Conservation (phyloP, 2,329 filamentous ascomycete species). For the Lachnellula willkommii region DNA sequence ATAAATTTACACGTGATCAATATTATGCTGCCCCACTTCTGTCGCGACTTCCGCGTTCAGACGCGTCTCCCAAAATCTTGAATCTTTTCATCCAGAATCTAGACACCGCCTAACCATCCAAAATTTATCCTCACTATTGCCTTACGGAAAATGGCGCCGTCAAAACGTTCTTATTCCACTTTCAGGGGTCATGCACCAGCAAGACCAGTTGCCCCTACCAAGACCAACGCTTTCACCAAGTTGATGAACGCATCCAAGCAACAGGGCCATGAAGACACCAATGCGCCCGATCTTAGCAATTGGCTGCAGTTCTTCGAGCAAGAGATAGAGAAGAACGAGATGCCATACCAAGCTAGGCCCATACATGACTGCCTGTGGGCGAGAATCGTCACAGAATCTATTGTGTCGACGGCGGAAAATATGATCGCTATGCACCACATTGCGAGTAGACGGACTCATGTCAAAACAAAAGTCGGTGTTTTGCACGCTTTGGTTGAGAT, state of each 20-base stretch:
- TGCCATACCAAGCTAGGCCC: too few species aligned
- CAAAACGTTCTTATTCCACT: slow-evolving; percentile 5
- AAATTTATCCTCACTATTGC: not conserved
- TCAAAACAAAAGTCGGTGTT: slow-evolving; percentile 9
- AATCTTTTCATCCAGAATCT: not conserved
- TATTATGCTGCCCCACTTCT: not conserved
- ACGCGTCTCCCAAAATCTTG: not conserved
- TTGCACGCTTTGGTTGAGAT: slow-evolving; percentile 13
- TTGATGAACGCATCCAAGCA: slow-evolving; percentile 10
- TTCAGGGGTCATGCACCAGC: not conserved
- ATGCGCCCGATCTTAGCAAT: not conserved
- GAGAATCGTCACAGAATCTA: not conserved
- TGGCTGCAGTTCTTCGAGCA: not conserved
- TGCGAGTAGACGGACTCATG: not conserved
- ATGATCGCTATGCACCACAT: not conserved
- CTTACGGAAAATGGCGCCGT: not conserved
- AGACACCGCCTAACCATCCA: not conserved
- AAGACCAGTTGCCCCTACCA: not conserved
- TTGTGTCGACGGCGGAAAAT: not conserved
- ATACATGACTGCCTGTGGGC: not conserved
- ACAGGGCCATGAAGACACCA: not conserved
- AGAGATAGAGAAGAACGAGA: not conserved
- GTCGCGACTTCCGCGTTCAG: not conserved
- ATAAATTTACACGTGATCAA: not conserved
- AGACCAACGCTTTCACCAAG: slow-evolving; percentile 8